Evolutionary conservation across 495 filamentous ascomycete genomes (phyloP).

Genomic region (Aspergillus cavernicola): DNA sequence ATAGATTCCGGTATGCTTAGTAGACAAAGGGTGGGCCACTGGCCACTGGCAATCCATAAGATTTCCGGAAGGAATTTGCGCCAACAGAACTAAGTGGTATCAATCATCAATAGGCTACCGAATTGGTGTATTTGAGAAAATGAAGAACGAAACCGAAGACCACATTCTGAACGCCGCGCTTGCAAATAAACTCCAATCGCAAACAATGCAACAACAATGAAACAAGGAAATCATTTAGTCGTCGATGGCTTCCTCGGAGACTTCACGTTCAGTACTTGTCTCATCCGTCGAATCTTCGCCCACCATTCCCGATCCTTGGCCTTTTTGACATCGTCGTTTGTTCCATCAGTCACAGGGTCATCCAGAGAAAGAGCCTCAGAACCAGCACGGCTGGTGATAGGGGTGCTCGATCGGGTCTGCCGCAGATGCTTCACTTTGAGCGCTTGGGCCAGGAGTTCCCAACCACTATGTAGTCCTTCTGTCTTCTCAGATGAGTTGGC

Average conservation of each 20-base stretch:
- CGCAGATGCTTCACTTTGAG: constrained; percentile 39
- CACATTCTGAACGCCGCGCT: constrained; percentile 22
- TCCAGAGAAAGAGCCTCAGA: constrained; percentile 24
- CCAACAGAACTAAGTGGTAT: too few species aligned
- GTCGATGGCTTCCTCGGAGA: constrained; percentile 29
- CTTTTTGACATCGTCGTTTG: constrained; percentile 34
- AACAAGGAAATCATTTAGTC: constrained; percentile 11
- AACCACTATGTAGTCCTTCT: constrained; percentile 39
- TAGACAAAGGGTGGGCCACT: too few species aligned
- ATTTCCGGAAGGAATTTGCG: too few species aligned
- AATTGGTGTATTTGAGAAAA: too few species aligned
- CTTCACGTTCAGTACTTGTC: constrained; percentile 44
- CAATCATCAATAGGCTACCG: too few species aligned
- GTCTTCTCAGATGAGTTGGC: constrained; percentile 30
- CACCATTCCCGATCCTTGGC: constrained; percentile 49
- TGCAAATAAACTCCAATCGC: not conserved
- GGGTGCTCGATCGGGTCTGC: constrained; percentile 26
- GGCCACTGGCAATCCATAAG: too few species aligned
- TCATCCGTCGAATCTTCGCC: constrained; percentile 48
- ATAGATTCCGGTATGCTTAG: too few species aligned
- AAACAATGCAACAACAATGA: constrained; percentile 12
- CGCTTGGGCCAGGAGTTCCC: constrained; percentile 42
- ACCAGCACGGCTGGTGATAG: constrained; percentile 23
- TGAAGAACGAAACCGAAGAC: too few species aligned
- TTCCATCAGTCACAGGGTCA: constrained; percentile 22